Conservation (phyloP, 305 asterid genomes). For the Fraxinus ornus region DNA sequence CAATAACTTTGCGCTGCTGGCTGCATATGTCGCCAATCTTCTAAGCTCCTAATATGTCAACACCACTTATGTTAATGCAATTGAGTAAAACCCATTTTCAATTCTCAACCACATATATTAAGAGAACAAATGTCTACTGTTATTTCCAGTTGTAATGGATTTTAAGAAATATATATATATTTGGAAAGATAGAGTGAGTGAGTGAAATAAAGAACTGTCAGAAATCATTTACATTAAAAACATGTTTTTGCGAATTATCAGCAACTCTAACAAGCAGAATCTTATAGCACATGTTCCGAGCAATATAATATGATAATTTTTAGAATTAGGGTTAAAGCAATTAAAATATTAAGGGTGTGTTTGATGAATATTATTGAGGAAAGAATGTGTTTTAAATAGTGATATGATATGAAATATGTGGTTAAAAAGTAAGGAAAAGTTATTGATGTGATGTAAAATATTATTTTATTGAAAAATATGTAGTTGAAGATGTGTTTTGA, state of each 20-base stretch:
- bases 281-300: background rate
- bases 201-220: background rate
- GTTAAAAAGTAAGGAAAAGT: no score
- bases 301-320: background rate
- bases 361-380: no score
- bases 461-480: no score
- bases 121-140: background rate
- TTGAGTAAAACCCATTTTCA: background rate
- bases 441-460: no score
- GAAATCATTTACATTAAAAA: background rate
- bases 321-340: slow-evolving; percentile 8
- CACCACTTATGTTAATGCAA: slow-evolving; percentile 17
- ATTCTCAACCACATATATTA: background rate
- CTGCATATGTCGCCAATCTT: slow-evolving; percentile 82
- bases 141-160: slow-evolving; percentile 10
- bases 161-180: slow-evolving; percentile 3
- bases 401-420: no score
- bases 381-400: no score
- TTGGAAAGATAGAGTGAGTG: background rate
- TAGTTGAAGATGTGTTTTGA: no score
- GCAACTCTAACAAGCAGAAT: slow-evolving; percentile 2
- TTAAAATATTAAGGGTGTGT: background rate
- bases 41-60: slow-evolving; percentile 64
- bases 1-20: slow-evolving; percentile 71
- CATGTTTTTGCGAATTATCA: background rate